A percentile compares a stretch with the other conserved stretches of the same genome.
Evolutionary conservation across 225 moss, liverwort and hornwort species (phyloP).

Genomic region (Pseudisothecium myosuroides): DNA sequence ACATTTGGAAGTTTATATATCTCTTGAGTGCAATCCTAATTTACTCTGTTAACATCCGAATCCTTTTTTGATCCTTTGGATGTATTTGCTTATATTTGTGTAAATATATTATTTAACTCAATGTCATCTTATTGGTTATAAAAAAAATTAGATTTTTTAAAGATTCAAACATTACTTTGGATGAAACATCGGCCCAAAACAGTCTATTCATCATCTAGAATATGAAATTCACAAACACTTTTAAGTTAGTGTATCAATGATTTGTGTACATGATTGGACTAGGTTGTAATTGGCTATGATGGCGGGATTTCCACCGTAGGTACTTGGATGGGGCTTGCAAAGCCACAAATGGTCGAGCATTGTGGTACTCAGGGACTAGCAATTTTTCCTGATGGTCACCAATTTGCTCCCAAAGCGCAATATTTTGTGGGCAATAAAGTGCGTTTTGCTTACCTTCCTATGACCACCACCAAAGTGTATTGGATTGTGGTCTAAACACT

Average conservation of each 20-base stretch:
- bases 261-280: neutral
- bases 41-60: neutral
- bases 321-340: neutral
- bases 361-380: rapidly evolving
- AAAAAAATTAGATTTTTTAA: neutral
- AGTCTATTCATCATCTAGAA: rapidly evolving
- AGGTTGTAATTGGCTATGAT: neutral
- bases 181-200: neutral
- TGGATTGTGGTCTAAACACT: rapidly evolving
- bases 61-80: neutral
- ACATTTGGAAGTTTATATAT: neutral
- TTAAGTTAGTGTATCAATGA: rapidly evolving
- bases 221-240: neutral
- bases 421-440: neutral
- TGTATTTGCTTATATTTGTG: neutral
- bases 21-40: rapidly evolving
- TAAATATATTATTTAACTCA: neutral
- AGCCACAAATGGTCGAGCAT: neutral
- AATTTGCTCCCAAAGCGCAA: neutral
- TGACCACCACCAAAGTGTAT: neutral
- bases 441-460: neutral
- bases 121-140: neutral
- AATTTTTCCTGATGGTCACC: neutral
- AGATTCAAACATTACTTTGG: neutral
- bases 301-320: neutral